Evolutionary conservation across 805 yeast genomes (phyloP).

Genomic region (Candida pseudofarinosa): DNA sequence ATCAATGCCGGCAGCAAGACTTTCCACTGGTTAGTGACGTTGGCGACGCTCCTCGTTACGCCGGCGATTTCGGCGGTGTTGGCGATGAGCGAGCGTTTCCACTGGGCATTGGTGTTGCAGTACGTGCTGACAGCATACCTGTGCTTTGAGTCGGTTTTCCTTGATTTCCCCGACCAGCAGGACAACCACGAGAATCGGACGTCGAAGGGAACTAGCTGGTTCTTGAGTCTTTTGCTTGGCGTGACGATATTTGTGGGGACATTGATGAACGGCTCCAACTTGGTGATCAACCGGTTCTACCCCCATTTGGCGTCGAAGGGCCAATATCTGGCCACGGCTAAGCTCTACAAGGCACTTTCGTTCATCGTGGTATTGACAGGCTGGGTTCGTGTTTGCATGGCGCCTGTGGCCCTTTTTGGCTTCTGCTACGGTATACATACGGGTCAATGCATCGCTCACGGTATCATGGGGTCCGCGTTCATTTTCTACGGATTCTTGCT

Average conservation of each 20-base stretch:
- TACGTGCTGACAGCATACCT: conserved; percentile 46
- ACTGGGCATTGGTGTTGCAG: conserved; percentile 45
- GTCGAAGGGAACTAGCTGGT: conserved; percentile 66
- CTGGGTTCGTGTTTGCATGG: conserved; percentile 76
- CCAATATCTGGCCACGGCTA: conserved; percentile 31
- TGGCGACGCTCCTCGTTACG: conserved; percentile 43
- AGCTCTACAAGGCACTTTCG: conserved; percentile 42
- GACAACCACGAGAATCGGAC: conserved; percentile 65
- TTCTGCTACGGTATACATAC: conserved; percentile 81
- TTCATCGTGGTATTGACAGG: conserved; percentile 52
- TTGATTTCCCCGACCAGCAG: conserved; percentile 57
- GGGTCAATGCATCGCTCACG: conserved; percentile 96
- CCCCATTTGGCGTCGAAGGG: conserved; percentile 32
- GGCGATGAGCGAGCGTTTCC: conserved; percentile 50
- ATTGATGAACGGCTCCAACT: conserved; percentile 49
- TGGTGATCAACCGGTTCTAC: conserved; percentile 31
- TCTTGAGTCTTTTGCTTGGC: conserved; percentile 45
- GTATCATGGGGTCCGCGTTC: conserved; percentile 92
- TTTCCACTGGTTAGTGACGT: conserved; percentile 60
- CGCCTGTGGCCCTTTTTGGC: conserved; percentile 80
- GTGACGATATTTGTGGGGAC: conserved; percentile 52
- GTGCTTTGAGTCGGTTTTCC: conserved; percentile 50
- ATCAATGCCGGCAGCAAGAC: conserved; percentile 50
- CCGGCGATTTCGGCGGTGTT: conserved; percentile 56
- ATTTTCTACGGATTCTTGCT: conserved; percentile 74